Evolutionary conservation across 257 asterid genomes (phyloP).

Genomic region (Scutellaria barbata): DNA sequence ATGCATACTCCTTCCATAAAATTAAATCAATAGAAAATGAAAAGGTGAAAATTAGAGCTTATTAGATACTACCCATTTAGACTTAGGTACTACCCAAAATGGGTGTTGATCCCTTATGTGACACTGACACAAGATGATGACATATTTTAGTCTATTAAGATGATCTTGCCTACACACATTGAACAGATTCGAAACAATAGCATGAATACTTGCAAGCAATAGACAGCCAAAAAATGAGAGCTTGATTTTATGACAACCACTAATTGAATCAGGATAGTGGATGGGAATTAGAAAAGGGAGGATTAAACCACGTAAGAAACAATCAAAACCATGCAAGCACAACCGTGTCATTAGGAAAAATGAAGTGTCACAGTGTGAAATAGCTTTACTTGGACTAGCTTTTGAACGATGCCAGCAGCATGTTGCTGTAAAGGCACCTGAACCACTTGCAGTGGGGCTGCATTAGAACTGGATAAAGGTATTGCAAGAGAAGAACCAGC

Average conservation of each 20-base stretch:
- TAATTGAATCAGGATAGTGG: neutral
- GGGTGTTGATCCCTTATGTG: neutral
- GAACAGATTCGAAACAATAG: neutral
- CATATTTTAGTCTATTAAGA: neutral
- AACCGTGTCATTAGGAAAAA: constrained; percentile 2
- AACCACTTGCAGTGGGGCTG: constrained; percentile 42
- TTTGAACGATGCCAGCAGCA: constrained; percentile 74
- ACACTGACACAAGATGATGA: neutral
- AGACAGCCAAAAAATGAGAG: constrained; percentile 23
- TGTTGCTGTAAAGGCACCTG: constrained; percentile 74
- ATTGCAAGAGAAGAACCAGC: constrained; percentile 53
- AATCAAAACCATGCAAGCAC: constrained; percentile 26
- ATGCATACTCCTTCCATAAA: neutral
- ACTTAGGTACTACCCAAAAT: constrained; percentile 5
- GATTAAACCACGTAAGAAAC: neutral
- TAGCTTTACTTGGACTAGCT: constrained; percentile 62
- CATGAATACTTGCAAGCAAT: neutral
- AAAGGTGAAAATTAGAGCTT: constrained; percentile 1
- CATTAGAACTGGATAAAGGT: constrained; percentile 51
- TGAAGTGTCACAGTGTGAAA: constrained; percentile 9
- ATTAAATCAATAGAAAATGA: constrained; percentile 11
- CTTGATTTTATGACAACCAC: constrained; percentile 11
- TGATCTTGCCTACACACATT: constrained; percentile 2
- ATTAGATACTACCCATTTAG: neutral
- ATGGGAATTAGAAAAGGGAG: neutral